phyloP scores from a whole-genome alignment of 2,329 filamentous ascomycete species.

The Graphilbum ipis-grandicollis region DNA sequence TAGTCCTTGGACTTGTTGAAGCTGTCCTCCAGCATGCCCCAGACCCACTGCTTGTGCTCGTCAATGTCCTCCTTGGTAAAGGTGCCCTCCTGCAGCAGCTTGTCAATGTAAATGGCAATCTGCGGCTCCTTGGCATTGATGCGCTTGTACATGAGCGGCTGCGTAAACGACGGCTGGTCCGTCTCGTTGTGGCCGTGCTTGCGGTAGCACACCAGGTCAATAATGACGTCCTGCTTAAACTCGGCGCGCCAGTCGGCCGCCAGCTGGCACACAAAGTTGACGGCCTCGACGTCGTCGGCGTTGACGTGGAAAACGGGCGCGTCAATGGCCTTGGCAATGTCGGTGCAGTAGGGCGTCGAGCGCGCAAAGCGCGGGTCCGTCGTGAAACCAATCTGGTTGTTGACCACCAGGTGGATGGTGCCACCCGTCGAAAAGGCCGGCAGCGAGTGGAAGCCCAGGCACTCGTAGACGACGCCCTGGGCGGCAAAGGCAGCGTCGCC shows the following conservation, averaged over 20 bases:
- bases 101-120: slow-evolving; percentile 80
- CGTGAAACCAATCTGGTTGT: slow-evolving; percentile 99
- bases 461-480: slow-evolving; percentile 96
- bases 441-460: slow-evolving; percentile 89
- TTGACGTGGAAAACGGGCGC: slow-evolving; percentile 99
- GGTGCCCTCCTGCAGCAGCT: slow-evolving; percentile 78
- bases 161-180: slow-evolving; percentile 98
- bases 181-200: slow-evolving; percentile 99
- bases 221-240: slow-evolving; percentile 96
- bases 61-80: slow-evolving; percentile 97
- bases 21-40: slow-evolving; percentile 96
- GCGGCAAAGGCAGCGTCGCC: slow-evolving; percentile 94
- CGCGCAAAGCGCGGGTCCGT: slow-evolving; percentile 94
- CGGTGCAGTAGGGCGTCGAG: slow-evolving; percentile 96
- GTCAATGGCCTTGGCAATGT: slow-evolving; percentile 97
- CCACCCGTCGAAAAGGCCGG: slow-evolving; percentile 94
- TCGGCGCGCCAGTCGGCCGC: slow-evolving; percentile 96
- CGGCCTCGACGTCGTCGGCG: slow-evolving; percentile 91
- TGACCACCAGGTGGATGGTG: slow-evolving; percentile 91
- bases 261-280: slow-evolving; percentile 96
- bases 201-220: slow-evolving; percentile 96
- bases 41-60: slow-evolving; percentile 99
- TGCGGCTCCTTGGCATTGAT: slow-evolving; percentile 72
- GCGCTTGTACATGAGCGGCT: slow-evolving; percentile 98
- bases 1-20: slow-evolving; percentile 97